Evolutionary conservation across 2,329 filamentous ascomycete species (phyloP).

Genomic region (Biscogniauxia sp.): DNA sequence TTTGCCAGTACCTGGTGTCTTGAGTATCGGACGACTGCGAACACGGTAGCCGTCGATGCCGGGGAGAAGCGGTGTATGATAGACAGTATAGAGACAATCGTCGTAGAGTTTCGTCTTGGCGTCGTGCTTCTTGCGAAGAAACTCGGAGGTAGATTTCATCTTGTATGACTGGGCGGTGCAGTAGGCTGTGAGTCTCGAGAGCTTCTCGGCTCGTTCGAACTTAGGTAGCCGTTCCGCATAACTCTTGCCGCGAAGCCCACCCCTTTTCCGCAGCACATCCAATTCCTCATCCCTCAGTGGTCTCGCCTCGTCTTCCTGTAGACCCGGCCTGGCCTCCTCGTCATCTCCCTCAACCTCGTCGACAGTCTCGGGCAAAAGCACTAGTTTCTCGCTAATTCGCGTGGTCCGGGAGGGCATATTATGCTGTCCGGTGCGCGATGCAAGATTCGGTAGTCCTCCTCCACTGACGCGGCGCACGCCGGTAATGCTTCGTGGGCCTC

Average conservation of each 20-base stretch:
- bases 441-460: constrained; percentile 42
- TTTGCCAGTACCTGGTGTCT: constrained; percentile 85
- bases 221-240: constrained; percentile 94
- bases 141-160: constrained; percentile 81
- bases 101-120: constrained; percentile 96
- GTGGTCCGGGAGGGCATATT: constrained; percentile 80
- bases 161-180: constrained; percentile 95
- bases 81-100: constrained; percentile 94
- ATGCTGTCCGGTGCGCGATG: constrained; percentile 49
- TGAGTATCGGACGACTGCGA: constrained; percentile 85
- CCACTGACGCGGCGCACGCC: constrained; percentile 44
- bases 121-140: constrained; percentile 81
- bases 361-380: constrained; percentile 80
- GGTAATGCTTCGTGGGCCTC: constrained; percentile 45
- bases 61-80: constrained; percentile 84
- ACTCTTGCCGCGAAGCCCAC: constrained; percentile 71
- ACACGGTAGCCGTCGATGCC: constrained; percentile 85
- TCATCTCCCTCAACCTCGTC: constrained; percentile 58
- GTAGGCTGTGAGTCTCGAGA: constrained; percentile 90
- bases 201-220: constrained; percentile 77
- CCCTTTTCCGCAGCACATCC: constrained; percentile 60
- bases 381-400: constrained; percentile 96
- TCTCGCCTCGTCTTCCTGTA: constrained; percentile 54
- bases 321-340: constrained; percentile 50
- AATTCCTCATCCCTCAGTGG: constrained; percentile 65